These are phyloP conservation scores for Ustilago crameri DNA, from an alignment of 1,284 basidiomycete genomes.

Conservation along the genomic window DNA sequence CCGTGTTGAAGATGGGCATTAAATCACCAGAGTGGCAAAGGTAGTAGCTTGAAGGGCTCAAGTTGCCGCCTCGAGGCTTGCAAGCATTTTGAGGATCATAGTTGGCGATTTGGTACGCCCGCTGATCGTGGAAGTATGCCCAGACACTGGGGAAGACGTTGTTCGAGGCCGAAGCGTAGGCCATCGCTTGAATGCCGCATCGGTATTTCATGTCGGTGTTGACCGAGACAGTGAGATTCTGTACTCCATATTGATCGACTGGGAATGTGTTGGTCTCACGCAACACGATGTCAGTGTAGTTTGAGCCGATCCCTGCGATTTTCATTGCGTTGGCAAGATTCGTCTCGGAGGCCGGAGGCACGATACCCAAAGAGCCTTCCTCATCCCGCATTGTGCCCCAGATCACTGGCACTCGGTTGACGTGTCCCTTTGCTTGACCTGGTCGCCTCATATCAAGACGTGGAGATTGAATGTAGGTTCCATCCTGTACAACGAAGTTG, in stretches of 20 bases:
- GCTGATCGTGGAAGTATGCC: constrained; percentile 38
- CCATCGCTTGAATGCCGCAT: constrained; percentile 43
- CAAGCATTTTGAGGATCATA: constrained; percentile 39
- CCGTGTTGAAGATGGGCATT: constrained; percentile 39
- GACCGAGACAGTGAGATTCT: constrained; percentile 39
- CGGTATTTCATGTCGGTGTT: constrained; percentile 43
- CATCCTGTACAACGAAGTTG: constrained; percentile 33
- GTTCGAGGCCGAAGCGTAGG: constrained; percentile 41
- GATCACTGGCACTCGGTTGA: constrained; percentile 52
- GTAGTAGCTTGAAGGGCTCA: constrained; percentile 37
- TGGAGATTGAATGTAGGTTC: constrained; percentile 31
- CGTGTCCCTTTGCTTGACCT: constrained; percentile 18
- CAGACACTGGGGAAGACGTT: constrained; percentile 40
- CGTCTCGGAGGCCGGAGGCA: constrained; percentile 38
- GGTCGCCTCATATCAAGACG: constrained; percentile 41
- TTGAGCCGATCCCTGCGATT: constrained; percentile 37
- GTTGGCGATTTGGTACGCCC: constrained; percentile 43
- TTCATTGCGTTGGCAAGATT: constrained; percentile 40
- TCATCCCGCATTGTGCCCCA: constrained; percentile 56
- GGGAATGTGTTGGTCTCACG: constrained; percentile 34
- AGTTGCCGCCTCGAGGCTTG: constrained; percentile 16
- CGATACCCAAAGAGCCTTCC: constrained; percentile 46
- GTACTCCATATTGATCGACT: constrained; percentile 25
- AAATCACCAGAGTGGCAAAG: constrained; percentile 51
- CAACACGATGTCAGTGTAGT: constrained; percentile 40